Evolutionary conservation across 495 filamentous ascomycete species (phyloP), one percentile per base, ranked within the genome.

Genomic region (Podospora pseudocomata): DNA sequence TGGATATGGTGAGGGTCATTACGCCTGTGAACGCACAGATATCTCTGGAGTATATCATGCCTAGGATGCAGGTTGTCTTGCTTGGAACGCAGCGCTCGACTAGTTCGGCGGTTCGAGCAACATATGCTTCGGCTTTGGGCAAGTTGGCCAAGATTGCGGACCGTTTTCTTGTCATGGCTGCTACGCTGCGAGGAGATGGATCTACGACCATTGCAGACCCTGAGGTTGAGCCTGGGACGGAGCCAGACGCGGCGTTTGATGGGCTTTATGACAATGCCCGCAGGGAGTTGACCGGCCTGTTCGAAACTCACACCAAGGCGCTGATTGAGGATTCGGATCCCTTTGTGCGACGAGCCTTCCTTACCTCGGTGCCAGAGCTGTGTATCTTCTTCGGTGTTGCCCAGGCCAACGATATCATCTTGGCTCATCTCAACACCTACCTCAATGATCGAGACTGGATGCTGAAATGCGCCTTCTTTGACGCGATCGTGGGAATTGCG

Each of bases 371-470:
- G 0, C 89, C 94, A 2, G 90, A 91, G 55, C 84, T 99, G 0
- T 99, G 96, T 74, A 88, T 97, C 65, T 98, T 98, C 78, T 98
- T 99, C 70, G 95, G 95, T 16, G 94, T 88, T 63, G 78, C 88
- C 26, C 91, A 92, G 74, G 89, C 95, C 3, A 98, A 93, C 74
- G 96, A 99, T 73, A 92, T 98, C 18, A 90, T 99, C 53, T 80
- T 98, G 4, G 96, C 92, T 53, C 95, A 99, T 76, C 80, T 99
- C 26, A 99, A 98, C 74, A 99, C 96, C 0, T 99, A 99, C 71
- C 83, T 99, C 7, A 99, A 99, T 71, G 96, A 97, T 72, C 86
- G 88, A 65, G 94, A 98, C 74, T 99, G 96, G 96, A 91, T 92
- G 76, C 81, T 99, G 26, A 97, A 97, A 76, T 97, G 92, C 74